These are phyloP conservation scores for Nitzschia inconspicua DNA, from an alignment of 108 stramenopile species.

Conservation along the genomic window DNA sequence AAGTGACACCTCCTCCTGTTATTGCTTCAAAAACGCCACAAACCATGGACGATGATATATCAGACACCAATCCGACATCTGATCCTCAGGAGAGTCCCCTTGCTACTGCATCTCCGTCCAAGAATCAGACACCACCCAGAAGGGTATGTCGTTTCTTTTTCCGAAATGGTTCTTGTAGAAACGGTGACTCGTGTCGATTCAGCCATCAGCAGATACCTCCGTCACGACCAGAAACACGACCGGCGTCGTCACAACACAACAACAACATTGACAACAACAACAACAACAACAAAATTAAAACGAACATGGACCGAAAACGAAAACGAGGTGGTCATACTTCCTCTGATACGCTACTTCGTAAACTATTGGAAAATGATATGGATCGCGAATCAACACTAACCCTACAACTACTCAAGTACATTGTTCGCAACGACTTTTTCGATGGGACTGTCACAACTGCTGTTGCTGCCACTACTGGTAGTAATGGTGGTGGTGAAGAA, in stretches of 20 bases:
- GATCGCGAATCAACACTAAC: constrained; percentile 66
- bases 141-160: constrained; percentile 47
- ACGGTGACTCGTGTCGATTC: constrained; percentile 45
- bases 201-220: constrained; percentile 28
- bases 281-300: background rate
- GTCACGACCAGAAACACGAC: background rate
- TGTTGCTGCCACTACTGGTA: too few relatives aligned
- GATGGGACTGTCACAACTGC: too few relatives aligned
- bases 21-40: background rate
- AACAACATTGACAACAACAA: background rate
- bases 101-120: background rate
- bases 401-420: constrained; percentile 70
- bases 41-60: background rate
- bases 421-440: constrained; percentile 73
- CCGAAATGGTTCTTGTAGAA: constrained; percentile 43
- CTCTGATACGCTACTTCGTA: constrained; percentile 50
- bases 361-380: constrained; percentile 67
- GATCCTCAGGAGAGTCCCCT: background rate
- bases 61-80: background rate
- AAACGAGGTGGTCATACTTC: constrained; percentile 27
- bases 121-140: background rate
- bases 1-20: background rate
- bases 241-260: background rate
- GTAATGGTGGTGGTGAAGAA: background rate
- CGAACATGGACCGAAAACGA: constrained; percentile 1